Evolutionary conservation across 805 yeast species (phyloP), one percentile per base, ranked within the genome.

Genomic region (Barnettozyma wickerhamii): DNA sequence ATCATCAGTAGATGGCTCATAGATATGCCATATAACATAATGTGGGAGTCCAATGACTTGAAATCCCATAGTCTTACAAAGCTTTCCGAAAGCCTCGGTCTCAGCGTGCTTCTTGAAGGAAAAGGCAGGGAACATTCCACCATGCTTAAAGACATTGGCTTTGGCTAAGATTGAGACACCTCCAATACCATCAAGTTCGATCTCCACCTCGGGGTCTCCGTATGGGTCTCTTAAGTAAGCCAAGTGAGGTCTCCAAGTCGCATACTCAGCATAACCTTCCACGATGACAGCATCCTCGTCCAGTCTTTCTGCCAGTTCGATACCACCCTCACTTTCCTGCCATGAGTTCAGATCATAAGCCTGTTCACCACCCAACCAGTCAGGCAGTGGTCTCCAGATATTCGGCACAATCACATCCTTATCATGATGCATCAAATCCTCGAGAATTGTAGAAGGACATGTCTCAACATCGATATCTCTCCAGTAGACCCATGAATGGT

Each of bases 381-480:
- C 90, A 3, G 93, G 95, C 43, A 84, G 64, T 1, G 95, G 95
- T 62, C 95, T 71, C 95, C 95, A 87, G 38, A 87, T 90, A 56
- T 87, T 91, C 14, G 98, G 98, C 14, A 91, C 97, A 38, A 91
- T 87, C 21, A 91, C 93, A 60, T 91, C 98, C 58, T 76, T 78
- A 59, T 84, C 79, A 62, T 88, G 96, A 53, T 78, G 84, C 97
- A 91, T 91, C 53, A 90, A 68, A 63, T 90, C 97, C 63, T 90
- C 96, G 47, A 90, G 63, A 46, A 90, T 78, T 1, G 96, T 81
- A 1, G 81, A 72, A 5, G 96, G 95, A 23, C 84, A 79, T 0
- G 90, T 81, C 60, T 90, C 96, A n/a, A 91, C 95, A 63, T 91
- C 98, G 10, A 93, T 96, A 66, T 91, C 98, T 63, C 98, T 72